Evolutionary conservation across 768 basidiomycete species (phyloP), one percentile per base, ranked within the genome.

Genomic region (Brasilioporus rufonigricans): DNA sequence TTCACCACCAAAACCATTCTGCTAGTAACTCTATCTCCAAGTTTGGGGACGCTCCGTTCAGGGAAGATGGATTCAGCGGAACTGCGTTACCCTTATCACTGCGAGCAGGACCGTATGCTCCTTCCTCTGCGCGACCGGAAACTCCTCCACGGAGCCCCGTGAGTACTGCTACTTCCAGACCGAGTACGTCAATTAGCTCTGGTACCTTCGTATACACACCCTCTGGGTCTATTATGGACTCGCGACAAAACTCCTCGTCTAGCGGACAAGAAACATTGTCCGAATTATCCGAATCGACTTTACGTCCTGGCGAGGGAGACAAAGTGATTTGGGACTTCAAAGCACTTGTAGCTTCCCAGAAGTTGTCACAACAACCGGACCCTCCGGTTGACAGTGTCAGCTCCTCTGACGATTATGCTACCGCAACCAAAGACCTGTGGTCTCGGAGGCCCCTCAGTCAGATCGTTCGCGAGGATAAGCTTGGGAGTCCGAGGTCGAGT

Each of bases 71-170:
- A 44, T 71, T 58, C 40, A 46, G 52, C 39, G 69, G 61, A 26
- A 65, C 32, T 40, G 31, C 56, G 16, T 43, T 72, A 14, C 69
- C 69, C 18, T 12, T 51, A 35, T 63, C 71, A 18, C 39, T 71
- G 47, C 69, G 69, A 27, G 48, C 67, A 19, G 69, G 69, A 18
- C 60, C 49, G n/a, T 72, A 72, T 47, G 14, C 39, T 35, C 31
- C 53, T 53, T 50, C 64, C 13, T 50, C 61, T 23, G 46, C 38
- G 27, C 67, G 70, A 43, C 51, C 75, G 26, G 81, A 84, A 54
- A 74, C 75, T 7, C 83, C 86, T 26, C 84, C 86, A 45, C 81
- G 80, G 35, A 88, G 86, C 44, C 87, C 87, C 12, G 74, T 80
- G 50, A 84, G 79, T 57, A 77, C 80, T 39, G 70, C 71, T 40